Conservation (phyloP, 1,139 yeast species). For the Pichia sp. region DNA sequence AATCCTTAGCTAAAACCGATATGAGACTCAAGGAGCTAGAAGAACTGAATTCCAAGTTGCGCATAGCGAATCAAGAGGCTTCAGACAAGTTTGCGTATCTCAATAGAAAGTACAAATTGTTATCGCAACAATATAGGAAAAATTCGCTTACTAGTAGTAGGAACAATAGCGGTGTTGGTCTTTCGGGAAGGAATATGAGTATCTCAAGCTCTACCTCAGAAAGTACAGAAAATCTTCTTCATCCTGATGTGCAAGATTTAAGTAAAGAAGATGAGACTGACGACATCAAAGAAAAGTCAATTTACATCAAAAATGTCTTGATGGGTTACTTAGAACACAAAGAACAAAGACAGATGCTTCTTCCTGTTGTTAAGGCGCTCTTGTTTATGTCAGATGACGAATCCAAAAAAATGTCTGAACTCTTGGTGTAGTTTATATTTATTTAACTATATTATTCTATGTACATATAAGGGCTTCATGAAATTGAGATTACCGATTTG, state of each 20-base stretch:
- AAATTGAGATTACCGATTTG: slow-evolving; percentile 21
- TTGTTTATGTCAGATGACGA: slow-evolving; percentile 64
- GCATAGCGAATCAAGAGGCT: slow-evolving; percentile 61
- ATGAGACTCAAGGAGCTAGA: slow-evolving; percentile 50
- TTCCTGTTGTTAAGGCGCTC: slow-evolving; percentile 78
- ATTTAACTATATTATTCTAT: too few species aligned
- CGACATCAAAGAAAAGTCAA: slow-evolving; percentile 42
- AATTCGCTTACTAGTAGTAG: slow-evolving; percentile 23
- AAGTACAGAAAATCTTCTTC: slow-evolving; percentile 1
- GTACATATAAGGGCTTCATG: too few species aligned
- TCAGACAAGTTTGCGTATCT: slow-evolving; percentile 58
- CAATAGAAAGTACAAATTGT: slow-evolving; percentile 55
- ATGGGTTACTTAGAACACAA: slow-evolving; percentile 84
- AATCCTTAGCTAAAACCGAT: slow-evolving; percentile 44
- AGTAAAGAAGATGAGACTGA: slow-evolving; percentile 14
- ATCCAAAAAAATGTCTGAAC: slow-evolving; percentile 58
- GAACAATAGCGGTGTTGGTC: slow-evolving; percentile 16
- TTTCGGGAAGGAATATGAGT: background rate
- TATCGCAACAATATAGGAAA: slow-evolving; percentile 50
- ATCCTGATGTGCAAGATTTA: slow-evolving; percentile 3
- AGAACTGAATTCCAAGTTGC: slow-evolving; percentile 46
- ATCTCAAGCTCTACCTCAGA: background rate
- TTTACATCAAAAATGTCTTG: slow-evolving; percentile 80
- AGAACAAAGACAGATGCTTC: slow-evolving; percentile 77
- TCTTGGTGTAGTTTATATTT: slow-evolving; percentile 35